Percentiles rank a stretch among this genome's conserved stretches.
Evolutionary conservation across 2,329 filamentous ascomycete genomes (phyloP).

Genomic region (Penicillium sp.): DNA sequence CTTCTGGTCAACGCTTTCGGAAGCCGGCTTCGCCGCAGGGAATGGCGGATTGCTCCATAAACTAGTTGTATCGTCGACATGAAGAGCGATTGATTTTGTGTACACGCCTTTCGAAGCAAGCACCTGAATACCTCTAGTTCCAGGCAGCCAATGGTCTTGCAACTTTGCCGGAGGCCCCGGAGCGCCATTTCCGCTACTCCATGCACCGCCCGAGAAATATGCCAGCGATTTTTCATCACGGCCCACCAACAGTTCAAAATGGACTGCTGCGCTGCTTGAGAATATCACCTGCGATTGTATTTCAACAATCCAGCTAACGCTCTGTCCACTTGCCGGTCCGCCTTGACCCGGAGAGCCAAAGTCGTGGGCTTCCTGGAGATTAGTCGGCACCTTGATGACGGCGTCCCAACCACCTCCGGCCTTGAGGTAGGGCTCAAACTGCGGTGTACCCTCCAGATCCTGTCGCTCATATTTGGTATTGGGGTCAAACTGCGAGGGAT

Average conservation of each 20-base stretch:
- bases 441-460: conserved; percentile 72
- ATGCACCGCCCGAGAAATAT: conserved; percentile 60
- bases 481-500: conserved; percentile 79
- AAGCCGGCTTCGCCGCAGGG: conserved; percentile 53
- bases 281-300: conserved; percentile 92
- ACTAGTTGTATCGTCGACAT: conserved; percentile 82
- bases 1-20: conserved; percentile 39
- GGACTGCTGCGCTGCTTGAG: conserved; percentile 80
- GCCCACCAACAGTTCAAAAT: conserved; percentile 82
- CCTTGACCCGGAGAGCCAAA: conserved; percentile 47
- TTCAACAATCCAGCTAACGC: conserved; percentile 84
- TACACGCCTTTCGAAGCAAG: conserved; percentile 74
- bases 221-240: conserved; percentile 81
- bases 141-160: conserved; percentile 70
- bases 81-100: conserved; percentile 74
- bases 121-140: conserved; percentile 54
- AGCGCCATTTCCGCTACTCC: conserved; percentile 47
- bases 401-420: conserved; percentile 85
- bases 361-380: conserved; percentile 51
- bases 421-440: conserved; percentile 96
- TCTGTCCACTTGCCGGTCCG: conserved; percentile 47
- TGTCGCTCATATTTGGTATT: conserved; percentile 73
- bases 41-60: conserved; percentile 91
- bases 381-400: conserved; percentile 74
- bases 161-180: conserved; percentile 70